Evolutionary conservation across 768 basidiomycete genomes (phyloP).

Genomic region (Boletellus ananiceps): DNA sequence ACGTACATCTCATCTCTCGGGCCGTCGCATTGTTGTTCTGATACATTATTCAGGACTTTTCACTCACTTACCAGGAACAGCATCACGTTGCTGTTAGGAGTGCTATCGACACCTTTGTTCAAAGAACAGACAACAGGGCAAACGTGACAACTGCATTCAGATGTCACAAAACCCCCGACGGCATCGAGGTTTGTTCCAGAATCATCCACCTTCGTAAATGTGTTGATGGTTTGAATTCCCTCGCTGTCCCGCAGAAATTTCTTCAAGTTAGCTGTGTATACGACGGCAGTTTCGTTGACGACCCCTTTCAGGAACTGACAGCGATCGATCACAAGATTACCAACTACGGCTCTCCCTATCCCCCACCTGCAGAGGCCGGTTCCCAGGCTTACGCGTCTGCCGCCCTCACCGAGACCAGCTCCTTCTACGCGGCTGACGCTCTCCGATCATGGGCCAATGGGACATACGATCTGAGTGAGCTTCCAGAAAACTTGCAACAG

Average conservation of each 20-base stretch:
- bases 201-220: not conserved
- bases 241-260: not conserved
- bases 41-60: not conserved
- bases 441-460: not conserved
- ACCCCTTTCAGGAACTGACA: not conserved
- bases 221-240: not conserved
- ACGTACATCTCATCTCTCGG: not conserved
- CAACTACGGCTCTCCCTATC: not conserved
- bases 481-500: not conserved
- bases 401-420: not conserved
- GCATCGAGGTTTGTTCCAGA: conserved; percentile 2
- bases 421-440: not conserved
- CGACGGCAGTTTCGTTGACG: conserved; percentile 1
- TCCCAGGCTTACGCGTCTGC: not conserved
- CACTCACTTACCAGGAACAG: conserved; percentile 2
- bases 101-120: conserved; percentile 3
- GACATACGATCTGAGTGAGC: not conserved
- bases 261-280: conserved; percentile 7
- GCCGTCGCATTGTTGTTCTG: not conserved
- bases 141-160: conserved; percentile 7
- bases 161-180: not conserved
- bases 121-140: conserved; percentile 7
- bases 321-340: not conserved
- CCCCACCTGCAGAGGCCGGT: not conserved
- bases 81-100: not conserved